Base-by-base conservation (phyloP, 208 protist species). In the Acanthamoeba sp. region DNA sequence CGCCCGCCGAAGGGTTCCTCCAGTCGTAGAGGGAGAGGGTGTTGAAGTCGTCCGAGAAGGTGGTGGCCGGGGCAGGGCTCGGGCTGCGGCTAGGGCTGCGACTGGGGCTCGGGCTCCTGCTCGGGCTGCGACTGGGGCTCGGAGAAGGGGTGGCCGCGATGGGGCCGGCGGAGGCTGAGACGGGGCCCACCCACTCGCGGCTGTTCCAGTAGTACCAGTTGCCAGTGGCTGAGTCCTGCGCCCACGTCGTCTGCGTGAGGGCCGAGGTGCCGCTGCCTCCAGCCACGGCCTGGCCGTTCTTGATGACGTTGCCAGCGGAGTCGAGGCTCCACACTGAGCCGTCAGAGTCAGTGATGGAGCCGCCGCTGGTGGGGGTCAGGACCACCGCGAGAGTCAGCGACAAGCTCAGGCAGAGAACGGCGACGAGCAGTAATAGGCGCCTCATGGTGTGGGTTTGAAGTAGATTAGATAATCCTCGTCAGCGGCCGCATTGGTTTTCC, bases 191-290 rank as follows among this genome's bases (percentile, higher is more conserved):
- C 71, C 71, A 82, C 71, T 82, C 22, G 71, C 2, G 38, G 16
- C 71, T 38, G 71, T 82, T 82, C 71, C 71, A 82, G 71, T 34
- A 82, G 71, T 50, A 82, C 71, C 71, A 82, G 34, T 20, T 38
- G 36, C 71, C 71, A 5, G 71, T 52, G 71, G 71, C 40, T 5
- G 71, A 27, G 71, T 82, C 71, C 71, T 82, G 71, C 27, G 71
- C 71, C 71, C 71, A 82, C 7, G 29, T 82, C 18, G 71, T 82
- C 71, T 82, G 71, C 0, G 71, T 82, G 38, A 82, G 27, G 38
- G 71, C 71, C 38, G 71, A 42, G 24, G 71, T 82, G 71, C 71
- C 71, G 71, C 71, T 50, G 71, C 71, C 71, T 36, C 71, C 71
- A 38, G 71, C 38, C 38, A 82, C 71, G 34, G 71, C 71, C 38